Evolutionary conservation across 2,329 filamentous ascomycete species (phyloP), one percentile per base, ranked within the genome.

Genomic region (Talaromyces pinophilus): DNA sequence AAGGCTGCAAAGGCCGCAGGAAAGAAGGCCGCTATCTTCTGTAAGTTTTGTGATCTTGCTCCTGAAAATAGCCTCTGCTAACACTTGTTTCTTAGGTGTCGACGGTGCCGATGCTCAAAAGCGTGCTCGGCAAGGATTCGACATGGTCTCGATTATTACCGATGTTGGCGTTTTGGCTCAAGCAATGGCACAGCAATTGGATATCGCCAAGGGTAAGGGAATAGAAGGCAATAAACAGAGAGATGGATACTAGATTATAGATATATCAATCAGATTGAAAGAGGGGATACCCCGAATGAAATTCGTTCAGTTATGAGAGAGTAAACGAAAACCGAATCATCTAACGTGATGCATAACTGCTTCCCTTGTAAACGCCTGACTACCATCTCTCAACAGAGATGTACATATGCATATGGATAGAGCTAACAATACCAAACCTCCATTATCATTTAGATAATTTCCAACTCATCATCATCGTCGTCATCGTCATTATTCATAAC

Each of bases 391-490:
- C 50, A 38, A 15, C 10, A 55, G 33, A 57, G 30, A 57, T 57
- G 54, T 57, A 57, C 28, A 22, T 66, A 61, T 46, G 38, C 38
- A 46, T 52, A 44, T 42, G 38, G 38, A 64, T 59, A 55, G 5
- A 40, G 15, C 11, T 38, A 57, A 22, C 8, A 38, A 55, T 55
- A 13, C 30, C 52, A 55, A 55, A 55, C 28, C 54, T 11, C n/a
- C 40, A 22, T 15, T 57, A 57, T 22, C 33, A 38, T 15, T 60
- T 69, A 80, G 64, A 83, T 75, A 70, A 84, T 83, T 68, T 83
- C 82, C 67, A 84, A 73, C 63, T 82, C 81, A 65, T 83, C 81
- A 61, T 83, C 82, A 68, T 87, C 86, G 65, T 81, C 81, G 61
- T 85, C 83, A 70, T 84, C 82, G 67, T 84, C 81, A 63, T 64